Base-by-base conservation (phyloP, 1,284 basidiomycete genomes). In the Trichosporon asahii region DNA sequence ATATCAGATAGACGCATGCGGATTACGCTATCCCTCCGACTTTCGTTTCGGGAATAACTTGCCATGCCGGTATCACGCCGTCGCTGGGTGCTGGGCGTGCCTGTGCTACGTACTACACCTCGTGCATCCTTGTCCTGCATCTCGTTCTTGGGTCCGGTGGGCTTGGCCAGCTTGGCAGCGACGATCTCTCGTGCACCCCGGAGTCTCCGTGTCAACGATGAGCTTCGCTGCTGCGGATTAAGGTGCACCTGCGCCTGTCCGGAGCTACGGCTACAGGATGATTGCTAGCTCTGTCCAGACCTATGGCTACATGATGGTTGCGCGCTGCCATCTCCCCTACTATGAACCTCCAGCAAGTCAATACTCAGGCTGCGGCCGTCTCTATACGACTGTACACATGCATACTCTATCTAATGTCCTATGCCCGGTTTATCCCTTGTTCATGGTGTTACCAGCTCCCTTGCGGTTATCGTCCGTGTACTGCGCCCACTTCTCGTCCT, bases 391-490 rank as follows among this genome's bases (percentile, higher is more conserved):
- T 46, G 44, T 53, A 53, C 49, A 53, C 49, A 53, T 53, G 49
- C 49, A 53, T 53, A 2, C 44, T 46, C 2, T 29, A 15, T 31
- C 31, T 37, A 2, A 27, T 8, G n/a, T n/a, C 31, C 18, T 14
- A n/a, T 23, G 7, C 14, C 11, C 37, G n/a, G 8, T n/a, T 64
- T 68, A 95, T 69, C 95, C 95, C 68, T 93, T 87, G 81, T 97
- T 98, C 92, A 96, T 95, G 2, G 91, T 95, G 80, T 98, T 98
- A 3, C 95, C 95, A 18, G 90, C 90, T 0, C 95, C 95, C 76
- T 87, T 89, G 11, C 89, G 88, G 82, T 95, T 89, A 21, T 85
- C 86, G 70, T 95, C 94, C 7, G 91, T 93, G 77, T 88, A 96
- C 71, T 83, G 84, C 12, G 93, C 92, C 94, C 94, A 96, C 29